Conservation (phyloP, 768 basidiomycete genomes). For the Stropharia rugosoannulata region DNA sequence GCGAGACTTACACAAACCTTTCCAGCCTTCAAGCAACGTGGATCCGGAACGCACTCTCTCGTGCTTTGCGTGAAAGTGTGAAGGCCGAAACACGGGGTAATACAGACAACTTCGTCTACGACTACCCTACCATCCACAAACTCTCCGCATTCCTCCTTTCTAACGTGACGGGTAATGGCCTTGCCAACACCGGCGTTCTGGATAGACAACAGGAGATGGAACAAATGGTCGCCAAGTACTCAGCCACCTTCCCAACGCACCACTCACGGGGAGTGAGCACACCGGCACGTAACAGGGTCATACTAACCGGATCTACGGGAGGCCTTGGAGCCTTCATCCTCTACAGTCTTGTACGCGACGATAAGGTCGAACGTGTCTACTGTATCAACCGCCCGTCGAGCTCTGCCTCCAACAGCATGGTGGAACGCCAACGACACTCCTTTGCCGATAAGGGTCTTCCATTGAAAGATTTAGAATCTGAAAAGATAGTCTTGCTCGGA, state of each 20-base stretch:
- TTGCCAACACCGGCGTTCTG: background rate
- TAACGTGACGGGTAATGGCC: background rate
- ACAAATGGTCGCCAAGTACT: slow-evolving; percentile 5
- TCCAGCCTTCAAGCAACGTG: slow-evolving; percentile 11
- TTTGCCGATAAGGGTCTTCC: background rate
- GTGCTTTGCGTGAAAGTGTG: slow-evolving; percentile 1
- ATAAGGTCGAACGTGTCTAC: background rate
- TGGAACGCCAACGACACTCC: background rate
- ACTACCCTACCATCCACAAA: slow-evolving; percentile 4
- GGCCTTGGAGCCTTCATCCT: slow-evolving; percentile 2
- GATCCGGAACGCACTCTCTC: slow-evolving; percentile 7
- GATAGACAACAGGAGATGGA: background rate
- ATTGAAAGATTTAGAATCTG: background rate
- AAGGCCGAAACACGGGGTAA: slow-evolving; percentile 1
- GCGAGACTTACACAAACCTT: background rate
- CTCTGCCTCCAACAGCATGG: background rate
- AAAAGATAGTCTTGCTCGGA: background rate
- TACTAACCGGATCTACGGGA: slow-evolving; percentile 11
- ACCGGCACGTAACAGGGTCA: background rate
- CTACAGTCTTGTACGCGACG: background rate
- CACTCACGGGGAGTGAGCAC: background rate
- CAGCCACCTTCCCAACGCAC: background rate
- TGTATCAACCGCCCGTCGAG: slow-evolving; percentile 1
- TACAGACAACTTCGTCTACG: slow-evolving; percentile 8
- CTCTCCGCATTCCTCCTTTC: slow-evolving; percentile 1